Evolutionary conservation across 768 basidiomycete genomes (phyloP), one percentile per base, ranked within the genome.

Genomic region (Galerina marginata): DNA sequence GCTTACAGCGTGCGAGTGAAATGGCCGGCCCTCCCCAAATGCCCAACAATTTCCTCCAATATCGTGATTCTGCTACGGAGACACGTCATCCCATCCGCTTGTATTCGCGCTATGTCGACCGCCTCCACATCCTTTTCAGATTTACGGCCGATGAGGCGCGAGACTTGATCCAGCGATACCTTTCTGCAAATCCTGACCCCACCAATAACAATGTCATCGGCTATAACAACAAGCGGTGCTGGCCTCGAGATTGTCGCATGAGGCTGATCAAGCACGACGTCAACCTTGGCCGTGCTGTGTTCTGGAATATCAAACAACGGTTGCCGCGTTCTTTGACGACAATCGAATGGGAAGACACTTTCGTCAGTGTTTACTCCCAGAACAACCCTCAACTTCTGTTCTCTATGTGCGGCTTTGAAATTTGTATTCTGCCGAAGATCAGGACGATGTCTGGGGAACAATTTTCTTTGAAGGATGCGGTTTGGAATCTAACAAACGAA

Each of bases 191-290:
- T 70, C 97, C 97, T 3, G 97, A 99, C 76, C 96, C 97, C 3
- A 99, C 93, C 10, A 98, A 98, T 77, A 97, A 98, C 78, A 99
- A 99, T 69, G 93, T 99, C 63, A 96, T 98, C 63, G 97, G 96
- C 0, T 99, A 98, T 77, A 98, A 98, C 80, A 99, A 98, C 82
- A 97, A 96, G 76, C 90, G 95, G 51, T 99, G 97, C 78, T 99
- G 97, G 97, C 97, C 97, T 39, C 86, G 96, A 65, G 97, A 99
- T 76, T 99, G 97, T 74, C 90, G 97, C 60, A 99, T 99, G 97
- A 83, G 97, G 37, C 83, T 99, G 58, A 96, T 97, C 82, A 99
- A 99, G 77, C 97, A 99, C 75, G 97, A 99, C 72, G 97, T 99
- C 76, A 99, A 99, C 75, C 82, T 99, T 46, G 97, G 96, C 20